These are phyloP conservation scores for Mycena maculata DNA, from an alignment of 768 basidiomycete genomes.

Conservation along the genomic window DNA sequence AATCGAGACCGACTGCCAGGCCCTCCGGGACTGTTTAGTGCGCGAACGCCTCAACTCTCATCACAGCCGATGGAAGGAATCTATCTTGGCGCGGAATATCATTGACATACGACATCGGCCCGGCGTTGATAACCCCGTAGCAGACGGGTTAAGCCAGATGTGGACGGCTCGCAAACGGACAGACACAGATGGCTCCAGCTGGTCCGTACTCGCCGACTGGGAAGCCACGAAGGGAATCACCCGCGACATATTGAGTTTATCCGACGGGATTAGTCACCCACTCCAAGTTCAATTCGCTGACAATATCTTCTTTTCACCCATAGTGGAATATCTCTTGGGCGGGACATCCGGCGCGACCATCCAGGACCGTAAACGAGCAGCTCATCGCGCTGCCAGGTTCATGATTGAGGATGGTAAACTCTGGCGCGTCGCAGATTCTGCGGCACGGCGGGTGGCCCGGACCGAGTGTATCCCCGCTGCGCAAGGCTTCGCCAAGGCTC, in stretches of 20 bases:
- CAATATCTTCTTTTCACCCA: conserved; percentile 26
- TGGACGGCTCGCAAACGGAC: conserved; percentile 23
- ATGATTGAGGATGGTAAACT: too few species aligned
- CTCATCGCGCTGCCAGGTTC: conserved; percentile 14
- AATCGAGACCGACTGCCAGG: too few species aligned
- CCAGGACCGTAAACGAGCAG: conserved; percentile 7
- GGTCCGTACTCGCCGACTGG: conserved; percentile 45
- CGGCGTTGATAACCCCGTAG: conserved; percentile 36
- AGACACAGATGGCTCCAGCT: conserved; percentile 23
- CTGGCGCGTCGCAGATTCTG: conserved; percentile 25
- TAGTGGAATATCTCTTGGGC: conserved; percentile 19
- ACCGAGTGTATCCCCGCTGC: conserved; percentile 23
- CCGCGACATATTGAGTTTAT: background rate
- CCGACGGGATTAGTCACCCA: conserved; percentile 2
- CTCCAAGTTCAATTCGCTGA: conserved; percentile 29
- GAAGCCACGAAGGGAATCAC: conserved; percentile 32
- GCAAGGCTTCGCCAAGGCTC: conserved; percentile 11
- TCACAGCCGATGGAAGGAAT: conserved; percentile 45
- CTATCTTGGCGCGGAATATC: conserved; percentile 40
- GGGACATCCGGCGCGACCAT: conserved; percentile 25
- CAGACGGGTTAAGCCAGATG: conserved; percentile 40
- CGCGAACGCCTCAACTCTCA: conserved; percentile 34
- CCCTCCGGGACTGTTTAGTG: conserved; percentile 38
- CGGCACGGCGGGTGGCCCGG: conserved; percentile 10
- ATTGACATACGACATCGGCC: too few species aligned